These are phyloP conservation scores for Starmera stellimalicola DNA, from an alignment of 1,139 yeast species.

Conservation along the genomic window DNA sequence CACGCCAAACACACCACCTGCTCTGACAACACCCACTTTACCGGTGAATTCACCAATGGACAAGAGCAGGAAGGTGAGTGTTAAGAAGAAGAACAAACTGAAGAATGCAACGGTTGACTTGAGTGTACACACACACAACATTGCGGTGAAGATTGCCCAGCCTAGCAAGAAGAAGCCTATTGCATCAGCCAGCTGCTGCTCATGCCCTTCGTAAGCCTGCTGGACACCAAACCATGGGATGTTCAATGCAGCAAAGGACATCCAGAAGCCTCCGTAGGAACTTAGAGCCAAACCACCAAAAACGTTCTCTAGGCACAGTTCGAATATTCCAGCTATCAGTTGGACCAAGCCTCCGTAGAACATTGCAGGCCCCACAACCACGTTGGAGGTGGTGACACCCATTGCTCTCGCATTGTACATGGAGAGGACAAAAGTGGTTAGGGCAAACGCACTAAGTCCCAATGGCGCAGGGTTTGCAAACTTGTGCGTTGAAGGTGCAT, in stretches of 20 bases:
- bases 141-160: slow-evolving; percentile 62
- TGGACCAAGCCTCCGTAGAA: slow-evolving; percentile 86
- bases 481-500: slow-evolving; percentile 32
- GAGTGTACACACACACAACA: slow-evolving; percentile 48
- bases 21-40: slow-evolving; percentile 32
- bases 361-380: slow-evolving; percentile 65
- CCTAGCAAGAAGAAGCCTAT: slow-evolving; percentile 54
- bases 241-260: slow-evolving; percentile 51
- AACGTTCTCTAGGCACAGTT: slow-evolving; percentile 54
- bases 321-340: slow-evolving; percentile 54
- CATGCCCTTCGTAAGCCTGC: slow-evolving; percentile 35
- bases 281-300: slow-evolving; percentile 67
- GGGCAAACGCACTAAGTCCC: slow-evolving; percentile 58
- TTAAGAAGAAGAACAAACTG: slow-evolving; percentile 47
- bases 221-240: slow-evolving; percentile 54
- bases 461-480: slow-evolving; percentile 63
- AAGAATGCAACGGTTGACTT: slow-evolving; percentile 65
- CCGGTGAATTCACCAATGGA: slow-evolving; percentile 48
- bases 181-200: slow-evolving; percentile 31
- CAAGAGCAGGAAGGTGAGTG: slow-evolving; percentile 55
- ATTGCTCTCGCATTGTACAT: slow-evolving; percentile 41
- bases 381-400: slow-evolving; percentile 38
- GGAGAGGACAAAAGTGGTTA: slow-evolving; percentile 58
- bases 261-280: slow-evolving; percentile 72
- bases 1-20: slow-evolving; percentile 62